Percentiles rank a stretch among this genome's conserved stretches.
These are phyloP conservation scores for Trapa incisa DNA, from an alignment of 345 rosid species.

Conservation along the genomic window DNA sequence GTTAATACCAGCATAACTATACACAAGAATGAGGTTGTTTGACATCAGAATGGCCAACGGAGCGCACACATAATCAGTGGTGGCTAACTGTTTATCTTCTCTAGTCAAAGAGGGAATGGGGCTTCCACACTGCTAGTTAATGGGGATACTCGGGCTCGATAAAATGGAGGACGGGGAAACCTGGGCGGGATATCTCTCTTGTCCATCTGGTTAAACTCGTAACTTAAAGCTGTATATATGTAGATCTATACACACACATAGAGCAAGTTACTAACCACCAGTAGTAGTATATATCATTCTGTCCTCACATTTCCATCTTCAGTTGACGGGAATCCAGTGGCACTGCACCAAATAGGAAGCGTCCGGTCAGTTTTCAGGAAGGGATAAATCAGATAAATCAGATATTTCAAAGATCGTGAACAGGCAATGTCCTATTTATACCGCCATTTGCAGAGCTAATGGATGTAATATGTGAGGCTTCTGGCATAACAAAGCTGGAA, in stretches of 20 bases:
- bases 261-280: neutral
- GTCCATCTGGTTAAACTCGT: neutral
- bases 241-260: neutral
- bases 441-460: neutral
- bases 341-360: neutral
- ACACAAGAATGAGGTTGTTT: neutral
- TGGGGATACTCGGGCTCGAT: neutral
- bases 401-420: neutral
- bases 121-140: neutral
- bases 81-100: neutral
- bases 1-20: neutral
- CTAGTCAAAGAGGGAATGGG: neutral
- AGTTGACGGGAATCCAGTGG: neutral
- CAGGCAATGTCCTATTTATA: neutral
- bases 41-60: neutral
- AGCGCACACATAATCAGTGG: neutral
- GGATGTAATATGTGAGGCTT: neutral
- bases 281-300: neutral
- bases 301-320: constrained; percentile 5
- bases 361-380: neutral
- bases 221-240: neutral
- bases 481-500: neutral
- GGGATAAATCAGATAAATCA: neutral
- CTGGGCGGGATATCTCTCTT: neutral
- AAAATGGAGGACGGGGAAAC: neutral